Evolutionary conservation across 805 yeast species (phyloP).

Genomic region (Cephaloascus albidus): DNA sequence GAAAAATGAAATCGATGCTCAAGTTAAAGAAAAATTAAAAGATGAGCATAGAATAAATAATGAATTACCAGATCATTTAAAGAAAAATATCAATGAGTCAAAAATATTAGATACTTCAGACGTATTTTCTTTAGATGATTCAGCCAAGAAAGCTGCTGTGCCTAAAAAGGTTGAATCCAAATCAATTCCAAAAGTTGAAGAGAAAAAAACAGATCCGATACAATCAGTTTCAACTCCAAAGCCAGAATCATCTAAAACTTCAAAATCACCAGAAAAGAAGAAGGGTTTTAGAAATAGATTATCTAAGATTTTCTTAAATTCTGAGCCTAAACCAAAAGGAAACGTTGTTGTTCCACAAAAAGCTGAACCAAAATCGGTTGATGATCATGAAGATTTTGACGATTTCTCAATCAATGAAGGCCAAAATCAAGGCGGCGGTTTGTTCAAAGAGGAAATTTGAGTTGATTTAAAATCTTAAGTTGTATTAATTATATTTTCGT

Average conservation of each 20-base stretch:
- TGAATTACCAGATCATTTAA: constrained; percentile 45
- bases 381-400: constrained; percentile 5
- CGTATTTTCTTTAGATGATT: neutral
- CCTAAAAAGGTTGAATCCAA: neutral
- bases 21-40: constrained; percentile 25
- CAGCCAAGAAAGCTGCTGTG: neutral
- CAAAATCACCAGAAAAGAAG: neutral
- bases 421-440: constrained; percentile 1
- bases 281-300: neutral
- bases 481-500: no score
- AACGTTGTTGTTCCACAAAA: neutral
- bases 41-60: constrained; percentile 39
- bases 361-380: constrained; percentile 1
- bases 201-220: neutral
- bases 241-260: neutral
- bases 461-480: no score
- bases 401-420: constrained; percentile 1
- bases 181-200: neutral
- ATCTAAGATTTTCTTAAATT: neutral
- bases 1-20: constrained; percentile 19
- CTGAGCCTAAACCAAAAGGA: neutral
- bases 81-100: constrained; percentile 14
- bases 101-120: constrained; percentile 1
- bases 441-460: constrained; percentile 5
- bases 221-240: neutral